Percentiles rank a stretch among this genome's conserved stretches.
phyloP scores from a whole-genome alignment of 1,284 basidiomycete genomes.

The Grifola frondosa region DNA sequence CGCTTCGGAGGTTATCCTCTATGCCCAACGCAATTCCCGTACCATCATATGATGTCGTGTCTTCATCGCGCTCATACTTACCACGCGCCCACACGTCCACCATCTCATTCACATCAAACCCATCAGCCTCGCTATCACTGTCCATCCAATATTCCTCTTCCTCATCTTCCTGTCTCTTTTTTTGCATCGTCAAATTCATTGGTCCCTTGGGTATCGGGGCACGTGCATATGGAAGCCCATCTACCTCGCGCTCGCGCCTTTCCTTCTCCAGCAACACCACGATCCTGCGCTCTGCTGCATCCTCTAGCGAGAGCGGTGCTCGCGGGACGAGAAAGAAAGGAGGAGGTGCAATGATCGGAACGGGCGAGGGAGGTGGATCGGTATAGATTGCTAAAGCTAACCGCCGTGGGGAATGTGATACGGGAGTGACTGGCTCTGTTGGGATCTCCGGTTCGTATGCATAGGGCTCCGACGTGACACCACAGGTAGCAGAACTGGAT shows the following conservation, averaged over 20 bases:
- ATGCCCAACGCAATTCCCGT: conserved; percentile 21
- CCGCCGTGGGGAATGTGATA: conserved; percentile 1
- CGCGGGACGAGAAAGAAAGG: conserved; percentile 29
- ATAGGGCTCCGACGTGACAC: too few species aligned
- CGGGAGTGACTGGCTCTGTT: conserved; percentile 24
- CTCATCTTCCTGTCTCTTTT: conserved; percentile 1
- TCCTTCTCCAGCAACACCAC: conserved; percentile 43
- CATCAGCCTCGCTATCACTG: conserved; percentile 1
- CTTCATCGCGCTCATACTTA: neutral
- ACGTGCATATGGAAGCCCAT: conserved; percentile 28
- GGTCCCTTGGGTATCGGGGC: too few species aligned
- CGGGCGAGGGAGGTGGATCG: conserved; percentile 13
- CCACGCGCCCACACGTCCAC: neutral
- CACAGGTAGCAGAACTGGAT: too few species aligned
- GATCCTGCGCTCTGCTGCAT: conserved; percentile 44
- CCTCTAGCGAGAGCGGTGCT: conserved; percentile 38
- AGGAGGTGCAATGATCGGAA: conserved; percentile 59
- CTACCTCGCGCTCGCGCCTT: conserved; percentile 30
- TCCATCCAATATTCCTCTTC: conserved; percentile 12
- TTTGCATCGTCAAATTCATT: neutral
- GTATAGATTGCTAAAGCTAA: neutral
- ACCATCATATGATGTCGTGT: conserved; percentile 3
- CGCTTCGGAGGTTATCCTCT: conserved; percentile 30
- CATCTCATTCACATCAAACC: conserved; percentile 4
- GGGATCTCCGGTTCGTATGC: conserved; percentile 6